Evolutionary conservation across 106 monocot species (phyloP).

Genomic region (Apostasia ramifera): DNA sequence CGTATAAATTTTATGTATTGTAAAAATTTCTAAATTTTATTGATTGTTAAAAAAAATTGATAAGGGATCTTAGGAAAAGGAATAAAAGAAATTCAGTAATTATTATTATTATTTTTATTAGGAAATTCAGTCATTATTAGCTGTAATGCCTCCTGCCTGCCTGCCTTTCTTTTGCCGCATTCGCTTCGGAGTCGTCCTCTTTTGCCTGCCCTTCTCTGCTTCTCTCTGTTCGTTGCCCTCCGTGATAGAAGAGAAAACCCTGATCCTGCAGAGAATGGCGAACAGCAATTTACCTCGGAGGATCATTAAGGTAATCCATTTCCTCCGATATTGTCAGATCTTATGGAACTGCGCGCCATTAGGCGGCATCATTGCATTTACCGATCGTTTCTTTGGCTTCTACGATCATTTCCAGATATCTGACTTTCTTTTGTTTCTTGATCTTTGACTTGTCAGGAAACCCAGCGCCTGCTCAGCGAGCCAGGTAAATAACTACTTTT

Average conservation of each 20-base stretch:
- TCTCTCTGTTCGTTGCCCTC: neutral
- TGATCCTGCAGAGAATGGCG: constrained; percentile 32
- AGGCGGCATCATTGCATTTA: neutral
- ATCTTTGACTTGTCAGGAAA: constrained; percentile 43
- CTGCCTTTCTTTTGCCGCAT: too few species aligned
- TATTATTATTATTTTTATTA: too few species aligned
- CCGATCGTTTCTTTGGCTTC: neutral
- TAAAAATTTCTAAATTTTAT: too few species aligned
- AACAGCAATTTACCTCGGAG: constrained; percentile 78
- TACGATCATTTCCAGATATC: neutral
- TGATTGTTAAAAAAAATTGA: too few species aligned
- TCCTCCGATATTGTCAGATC: constrained; percentile 2
- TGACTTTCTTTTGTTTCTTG: neutral
- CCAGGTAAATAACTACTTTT: constrained; percentile 36
- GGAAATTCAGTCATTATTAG: too few species aligned
- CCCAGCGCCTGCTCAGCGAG: constrained; percentile 89
- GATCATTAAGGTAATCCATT: constrained; percentile 70
- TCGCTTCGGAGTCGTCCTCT: too few species aligned
- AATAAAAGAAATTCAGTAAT: too few species aligned
- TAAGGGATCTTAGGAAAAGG: too few species aligned
- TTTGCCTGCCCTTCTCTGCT: too few species aligned
- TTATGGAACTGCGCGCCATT: neutral
- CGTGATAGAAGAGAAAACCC: neutral
- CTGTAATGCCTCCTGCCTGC: too few species aligned
- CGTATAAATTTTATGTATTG: too few species aligned